Evolutionary conservation across 192 early-diverging fungal genomes (phyloP), one percentile per base, ranked within the genome.

Genomic region (Geranomyces michiganensis): DNA sequence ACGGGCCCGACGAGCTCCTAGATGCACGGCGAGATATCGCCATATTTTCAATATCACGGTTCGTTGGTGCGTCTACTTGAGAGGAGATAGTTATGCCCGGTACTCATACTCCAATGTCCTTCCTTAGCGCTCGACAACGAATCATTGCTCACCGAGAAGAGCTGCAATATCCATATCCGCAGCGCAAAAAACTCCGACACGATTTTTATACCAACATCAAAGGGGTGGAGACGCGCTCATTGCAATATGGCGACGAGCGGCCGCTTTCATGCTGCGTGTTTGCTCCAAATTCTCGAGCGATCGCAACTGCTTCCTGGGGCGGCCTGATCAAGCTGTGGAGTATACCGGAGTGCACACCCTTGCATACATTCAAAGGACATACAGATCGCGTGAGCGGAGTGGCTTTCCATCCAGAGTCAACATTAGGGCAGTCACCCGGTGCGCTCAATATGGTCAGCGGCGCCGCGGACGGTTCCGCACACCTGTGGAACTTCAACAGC

Each of bases 181-280:
- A 87, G 47, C 75, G 91, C 33, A 93, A 93, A 78, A 75, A 87
- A 29, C 72, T 88, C n/a, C 77, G 88, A 49, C 86, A 91, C 60
- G 92, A 94, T 26, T 87, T 90, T 63, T 91, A 89, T 70, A 74
- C 81, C 43, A 77, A 89, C 46, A 65, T 93, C 17, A 91, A 93
- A 46, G 75, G 76, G 17, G 93, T 90, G 67, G 82, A 90, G 21
- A 91, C 87, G 24, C 83, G 85, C 43, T 85, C 85, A 24, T 93
- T 94, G 8, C 96, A 98, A 74, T 85, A 96, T 29, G 95, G 91
- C 1, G 96, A 97, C 71, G 91, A 92, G 5, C 86, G 96, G 45
- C 95, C 96, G 19, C 78, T 95, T 19, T 79, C 91, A 19, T 90
- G 86, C 68, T 88, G 86, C 65, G 59, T 81, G 0, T 96, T 99